Evolutionary conservation across 306 rosid species (phyloP), one percentile per base, ranked within the genome.

Genomic region (Macrotyloma uniflorum): DNA sequence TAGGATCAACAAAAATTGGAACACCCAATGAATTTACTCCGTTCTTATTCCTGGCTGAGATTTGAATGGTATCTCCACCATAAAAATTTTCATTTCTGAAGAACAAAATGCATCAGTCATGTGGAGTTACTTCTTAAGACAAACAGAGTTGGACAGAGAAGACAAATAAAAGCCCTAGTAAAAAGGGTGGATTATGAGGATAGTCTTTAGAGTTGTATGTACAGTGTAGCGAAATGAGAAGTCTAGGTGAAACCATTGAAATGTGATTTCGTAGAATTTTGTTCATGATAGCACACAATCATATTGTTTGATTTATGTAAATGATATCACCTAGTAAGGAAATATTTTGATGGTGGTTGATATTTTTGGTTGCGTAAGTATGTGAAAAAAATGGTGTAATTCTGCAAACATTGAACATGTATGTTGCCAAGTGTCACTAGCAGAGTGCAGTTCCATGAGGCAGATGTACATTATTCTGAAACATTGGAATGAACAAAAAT

Each of bases 81-180:
- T 77, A 89, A 66, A 89, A 93, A 73, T 91, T 89, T 87, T 88
- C 91, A 36, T 87, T 87, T 70, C 98, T 93, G 88, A 46, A 75
- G 54, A 9, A 24, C 51, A 76, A 42, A 55, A 49, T 23, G 23
- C 36, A 67, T 3, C 11, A 45, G 20, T 65, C 19, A 23, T 3
- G 32, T 43, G 70, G 22, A 53, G 33, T 67, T 40, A 24, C 6
- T 51, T 38, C 59, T 8, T 15, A n/a, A 13, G n/a, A 11, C n/a
- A 14, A 23, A 14, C 36, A 58, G 11, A 58, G 65, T 26, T 62
- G 68, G 45, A 62, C 24, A 35, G 24, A 62, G 14, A 62, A 62
- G 15, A 62, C 23, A 7, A 30, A 7, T n/a, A 62, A 62, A 61
- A 62, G 13, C 67, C 23, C 6, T 26, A 61, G 38, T 58, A 14